Evolutionary conservation across 2,329 filamentous ascomycete species (phyloP).

Genomic region (Colletotrichum sp.): DNA sequence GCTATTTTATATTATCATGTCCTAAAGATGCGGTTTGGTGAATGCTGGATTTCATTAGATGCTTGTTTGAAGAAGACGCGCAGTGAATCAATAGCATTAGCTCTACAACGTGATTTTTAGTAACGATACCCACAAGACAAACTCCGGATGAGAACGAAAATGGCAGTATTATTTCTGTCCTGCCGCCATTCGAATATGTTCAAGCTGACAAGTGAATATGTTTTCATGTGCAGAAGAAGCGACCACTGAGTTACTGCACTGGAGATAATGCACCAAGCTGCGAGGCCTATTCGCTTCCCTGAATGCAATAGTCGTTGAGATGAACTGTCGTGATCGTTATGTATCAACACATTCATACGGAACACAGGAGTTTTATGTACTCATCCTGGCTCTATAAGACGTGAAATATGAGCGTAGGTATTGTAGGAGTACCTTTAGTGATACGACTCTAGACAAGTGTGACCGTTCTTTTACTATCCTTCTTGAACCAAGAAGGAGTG

Average conservation of each 20-base stretch:
- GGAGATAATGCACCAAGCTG: not conserved
- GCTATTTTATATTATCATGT: not conserved
- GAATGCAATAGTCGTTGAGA: not conserved
- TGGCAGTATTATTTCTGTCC: not conserved
- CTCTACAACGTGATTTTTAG: not conserved
- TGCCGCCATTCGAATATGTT: not conserved
- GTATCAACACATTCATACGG: not conserved
- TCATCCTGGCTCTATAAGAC: not conserved
- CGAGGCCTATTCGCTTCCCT: not conserved
- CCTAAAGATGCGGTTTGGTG: not conserved
- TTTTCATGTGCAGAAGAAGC: not conserved
- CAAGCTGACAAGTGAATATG: fast-evolving
- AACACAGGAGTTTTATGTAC: not conserved
- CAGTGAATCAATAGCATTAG: not conserved
- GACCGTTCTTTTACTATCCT: not conserved
- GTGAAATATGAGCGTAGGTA: not conserved
- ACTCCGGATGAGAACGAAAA: not conserved
- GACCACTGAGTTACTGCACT: not conserved
- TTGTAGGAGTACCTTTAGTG: not conserved
- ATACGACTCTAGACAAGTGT: not conserved
- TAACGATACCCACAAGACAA: not conserved
- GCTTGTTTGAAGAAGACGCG: not conserved
- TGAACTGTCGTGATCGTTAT: not conserved
- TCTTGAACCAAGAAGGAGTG: not conserved
- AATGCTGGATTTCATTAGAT: not conserved